Conservation (phyloP, 345 rosid genomes). For the Lepidium didymum region DNA sequence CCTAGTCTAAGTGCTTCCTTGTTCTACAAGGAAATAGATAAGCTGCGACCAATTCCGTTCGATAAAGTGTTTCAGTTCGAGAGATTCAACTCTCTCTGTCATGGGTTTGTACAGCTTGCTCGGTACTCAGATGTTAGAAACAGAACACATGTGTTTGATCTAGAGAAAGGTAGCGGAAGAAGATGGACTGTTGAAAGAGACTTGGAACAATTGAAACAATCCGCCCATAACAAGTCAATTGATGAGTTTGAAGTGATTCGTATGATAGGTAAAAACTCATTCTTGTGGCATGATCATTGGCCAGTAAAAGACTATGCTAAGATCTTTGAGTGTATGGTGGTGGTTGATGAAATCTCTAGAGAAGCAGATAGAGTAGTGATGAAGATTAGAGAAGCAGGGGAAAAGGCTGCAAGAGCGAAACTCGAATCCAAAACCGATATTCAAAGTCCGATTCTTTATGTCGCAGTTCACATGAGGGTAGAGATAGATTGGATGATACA, state of each 20-base stretch:
- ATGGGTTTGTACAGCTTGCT: slow-evolving; percentile 67
- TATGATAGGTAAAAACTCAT: slow-evolving; percentile 75
- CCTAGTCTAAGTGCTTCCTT: slow-evolving; percentile 91
- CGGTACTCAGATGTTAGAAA: slow-evolving; percentile 49
- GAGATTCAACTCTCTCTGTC: slow-evolving; percentile 64
- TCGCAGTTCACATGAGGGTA: slow-evolving; percentile 95
- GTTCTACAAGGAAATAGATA: slow-evolving; percentile 84
- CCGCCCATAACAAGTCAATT: slow-evolving; percentile 21
- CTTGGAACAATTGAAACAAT: slow-evolving; percentile 55
- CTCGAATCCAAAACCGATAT: slow-evolving; percentile 1
- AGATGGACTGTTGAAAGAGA: slow-evolving; percentile 83
- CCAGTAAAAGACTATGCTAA: slow-evolving; percentile 81
- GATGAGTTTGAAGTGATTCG: slow-evolving; percentile 65
- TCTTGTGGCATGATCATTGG: slow-evolving; percentile 99
- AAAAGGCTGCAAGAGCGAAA: slow-evolving; percentile 18
- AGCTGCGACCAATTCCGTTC: slow-evolving; percentile 69
- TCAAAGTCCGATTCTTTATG: slow-evolving; percentile 31
- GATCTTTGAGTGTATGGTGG: slow-evolving; percentile 75
- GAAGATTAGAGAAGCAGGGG: slow-evolving; percentile 61
- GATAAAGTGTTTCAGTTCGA: slow-evolving; percentile 72
- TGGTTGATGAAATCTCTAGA: slow-evolving; percentile 58
- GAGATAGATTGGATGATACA: slow-evolving; percentile 99
- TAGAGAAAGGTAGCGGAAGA: slow-evolving; percentile 95
- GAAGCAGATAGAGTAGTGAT: slow-evolving; percentile 79
- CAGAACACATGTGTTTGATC: slow-evolving; percentile 33